Evolutionary conservation across 192 early-diverging fungal species (phyloP), one percentile per base, ranked within the genome.

Genomic region (Lobulomyces angularis): DNA sequence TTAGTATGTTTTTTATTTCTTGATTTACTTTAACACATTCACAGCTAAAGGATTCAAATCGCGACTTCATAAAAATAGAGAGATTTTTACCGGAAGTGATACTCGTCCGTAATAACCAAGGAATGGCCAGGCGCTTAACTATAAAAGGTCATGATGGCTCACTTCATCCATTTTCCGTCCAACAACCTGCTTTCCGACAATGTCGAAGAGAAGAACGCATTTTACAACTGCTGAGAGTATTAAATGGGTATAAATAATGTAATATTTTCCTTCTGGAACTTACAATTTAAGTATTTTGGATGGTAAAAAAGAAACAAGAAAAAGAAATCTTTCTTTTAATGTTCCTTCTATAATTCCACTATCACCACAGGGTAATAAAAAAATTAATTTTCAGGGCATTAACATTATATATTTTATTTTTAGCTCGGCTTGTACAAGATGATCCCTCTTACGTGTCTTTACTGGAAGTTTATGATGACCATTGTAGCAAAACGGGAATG

Each of bases 161-260:
- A 45, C 51, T 86, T 24, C 71, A 86, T 59, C 78, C 86, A 11
- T 99, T 99, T 61, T 72, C 86, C 41, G 83, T 97, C 19, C 96
- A 99, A 61, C 83, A 95, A 50, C 86, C 88, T n/a, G 80, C 88
- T 8, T 69, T 82, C 11, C 68, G 86, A 35, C 81, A 86, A 45
- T 82, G 84, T 53, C 73, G 90, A 20, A 72, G 94, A 19, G 96
- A 99, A 59, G 96, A 99, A 61, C 72, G 89, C 53, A 82, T 94
- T 40, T 71, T 90, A 48, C 96, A 97, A 51, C 65, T 99, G 27
- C 95, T 90, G 61, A 75, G 91, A 39, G 82, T 96, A 27, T 51
- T 96, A 18, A 93, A 97, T 47, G 67, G 62, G 77, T 74, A 56
- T 5, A 8, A 19, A 6, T 2, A 3, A 7, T 35, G 20, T 5